Evolutionary conservation across 148 eudicot genomes (phyloP).

Genomic region (Polygonum aviculare): DNA sequence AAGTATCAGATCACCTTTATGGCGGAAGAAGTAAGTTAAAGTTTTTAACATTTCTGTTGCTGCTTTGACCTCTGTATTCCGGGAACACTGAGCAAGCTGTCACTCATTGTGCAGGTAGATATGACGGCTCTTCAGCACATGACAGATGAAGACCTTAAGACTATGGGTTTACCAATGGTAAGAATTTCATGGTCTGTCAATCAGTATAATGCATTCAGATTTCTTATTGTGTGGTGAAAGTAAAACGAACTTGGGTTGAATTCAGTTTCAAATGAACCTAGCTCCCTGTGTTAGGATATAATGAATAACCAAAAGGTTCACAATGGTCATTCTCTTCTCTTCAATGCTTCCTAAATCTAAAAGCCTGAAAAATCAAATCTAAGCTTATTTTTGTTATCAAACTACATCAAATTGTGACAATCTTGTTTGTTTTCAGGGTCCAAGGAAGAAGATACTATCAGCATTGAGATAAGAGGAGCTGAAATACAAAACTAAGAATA

Average conservation of each 20-base stretch:
- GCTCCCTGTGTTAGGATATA: not conserved
- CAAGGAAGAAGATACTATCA: slow-evolving; percentile 69
- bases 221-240: not conserved
- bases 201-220: not conserved
- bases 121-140: slow-evolving; percentile 87
- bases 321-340: not conserved
- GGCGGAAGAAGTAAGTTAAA: slow-evolving; percentile 59
- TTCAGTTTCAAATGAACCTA: not conserved
- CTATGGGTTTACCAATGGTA: slow-evolving; percentile 92
- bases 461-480: not conserved
- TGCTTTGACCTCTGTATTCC: not conserved
- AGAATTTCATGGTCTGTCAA: slow-evolving; percentile 5
- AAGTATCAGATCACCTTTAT: slow-evolving; percentile 68
- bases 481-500: not conserved
- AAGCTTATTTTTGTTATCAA: not conserved
- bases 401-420: not conserved
- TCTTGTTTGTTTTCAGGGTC: slow-evolving; percentile 43
- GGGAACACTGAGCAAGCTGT: not conserved
- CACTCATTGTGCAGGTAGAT: slow-evolving; percentile 50
- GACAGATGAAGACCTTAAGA: slow-evolving; percentile 81
- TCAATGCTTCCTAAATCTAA: not conserved
- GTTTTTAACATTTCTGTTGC: not conserved
- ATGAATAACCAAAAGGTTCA: not conserved
- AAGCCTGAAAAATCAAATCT: not conserved
- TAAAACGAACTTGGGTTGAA: not conserved